phyloP scores from a whole-genome alignment of 2,329 filamentous ascomycete species.

The Colletotrichum acutatum region DNA sequence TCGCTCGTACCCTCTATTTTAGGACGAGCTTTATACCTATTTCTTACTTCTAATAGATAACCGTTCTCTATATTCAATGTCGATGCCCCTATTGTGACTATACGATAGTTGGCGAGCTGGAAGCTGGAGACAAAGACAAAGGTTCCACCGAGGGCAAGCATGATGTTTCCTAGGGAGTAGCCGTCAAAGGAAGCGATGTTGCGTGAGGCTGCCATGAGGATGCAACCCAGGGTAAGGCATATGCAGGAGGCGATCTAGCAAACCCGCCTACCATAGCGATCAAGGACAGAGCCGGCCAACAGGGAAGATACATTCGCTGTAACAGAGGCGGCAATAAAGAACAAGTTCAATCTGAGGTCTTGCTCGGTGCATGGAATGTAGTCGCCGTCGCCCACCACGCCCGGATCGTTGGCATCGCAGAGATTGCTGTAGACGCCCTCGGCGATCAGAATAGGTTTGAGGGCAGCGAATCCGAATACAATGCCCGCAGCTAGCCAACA shows the following conservation, averaged over 20 bases:
- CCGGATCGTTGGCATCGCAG: constrained; percentile 55
- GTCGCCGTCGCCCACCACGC: constrained; percentile 33
- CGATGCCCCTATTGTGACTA: too few species aligned
- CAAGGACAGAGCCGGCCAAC: constrained; percentile 85
- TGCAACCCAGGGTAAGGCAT: constrained; percentile 74
- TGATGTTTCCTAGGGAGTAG: constrained; percentile 78
- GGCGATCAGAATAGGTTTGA: constrained; percentile 82
- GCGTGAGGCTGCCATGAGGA: constrained; percentile 76
- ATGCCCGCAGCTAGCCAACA: constrained; percentile 81
- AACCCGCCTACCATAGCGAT: constrained; percentile 82
- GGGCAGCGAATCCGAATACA: constrained; percentile 87
- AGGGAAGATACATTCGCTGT: constrained; percentile 88
- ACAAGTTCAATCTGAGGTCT: constrained; percentile 77
- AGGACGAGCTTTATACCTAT: too few species aligned
- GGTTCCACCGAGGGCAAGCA: constrained; percentile 82
- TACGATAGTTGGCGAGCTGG: constrained; percentile 85
- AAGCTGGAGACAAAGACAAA: constrained; percentile 87
- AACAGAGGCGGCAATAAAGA: constrained; percentile 92
- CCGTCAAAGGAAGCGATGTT: constrained; percentile 75
- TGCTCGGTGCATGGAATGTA: constrained; percentile 56
- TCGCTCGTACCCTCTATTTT: too few species aligned
- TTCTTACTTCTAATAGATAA: too few species aligned
- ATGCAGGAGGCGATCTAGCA: constrained; percentile 77
- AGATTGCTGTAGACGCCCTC: constrained; percentile 77
- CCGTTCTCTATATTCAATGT: too few species aligned